Percentiles rank a stretch among this genome's conserved stretches.
Evolutionary conservation across 495 filamentous ascomycete genomes (phyloP).

Genomic region (Penicillium herquei): DNA sequence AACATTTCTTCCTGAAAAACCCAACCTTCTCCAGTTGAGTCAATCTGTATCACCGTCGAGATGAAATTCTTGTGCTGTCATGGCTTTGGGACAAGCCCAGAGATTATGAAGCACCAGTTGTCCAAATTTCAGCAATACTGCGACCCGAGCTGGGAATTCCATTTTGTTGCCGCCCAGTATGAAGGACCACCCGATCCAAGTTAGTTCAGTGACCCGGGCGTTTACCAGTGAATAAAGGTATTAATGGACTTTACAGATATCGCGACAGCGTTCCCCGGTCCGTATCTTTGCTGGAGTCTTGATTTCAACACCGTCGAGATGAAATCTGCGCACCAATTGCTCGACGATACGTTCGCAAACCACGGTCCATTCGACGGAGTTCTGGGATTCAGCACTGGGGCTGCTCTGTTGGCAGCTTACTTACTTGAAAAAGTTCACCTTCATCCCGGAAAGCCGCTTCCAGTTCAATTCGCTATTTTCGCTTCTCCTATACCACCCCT

Average conservation of each 20-base stretch:
- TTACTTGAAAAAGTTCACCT: constrained; percentile 8
- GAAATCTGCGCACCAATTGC: constrained; percentile 10
- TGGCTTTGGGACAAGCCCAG: constrained; percentile 15
- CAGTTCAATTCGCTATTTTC: constrained; percentile 23
- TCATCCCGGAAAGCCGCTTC: constrained; percentile 1
- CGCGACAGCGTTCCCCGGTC: constrained; percentile 7
- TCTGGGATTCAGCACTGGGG: constrained; percentile 21
- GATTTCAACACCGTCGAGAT: constrained; percentile 9
- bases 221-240: neutral
- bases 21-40: too few relatives aligned
- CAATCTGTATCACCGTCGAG: neutral
- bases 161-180: constrained; percentile 13
- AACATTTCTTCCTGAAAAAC: too few relatives aligned
- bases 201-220: neutral
- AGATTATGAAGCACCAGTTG: constrained; percentile 17
- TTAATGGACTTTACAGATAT: neutral
- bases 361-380: constrained; percentile 25
- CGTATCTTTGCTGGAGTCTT: constrained; percentile 14
- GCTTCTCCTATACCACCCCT: constrained; percentile 5
- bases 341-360: constrained; percentile 14
- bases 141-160: constrained; percentile 20
- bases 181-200: constrained; percentile 11
- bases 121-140: neutral
- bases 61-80: constrained; percentile 25
- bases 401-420: constrained; percentile 9